phyloP scores from a whole-genome alignment of 2,329 filamentous ascomycete species.

The Sporothrix pseudoabietina region DNA sequence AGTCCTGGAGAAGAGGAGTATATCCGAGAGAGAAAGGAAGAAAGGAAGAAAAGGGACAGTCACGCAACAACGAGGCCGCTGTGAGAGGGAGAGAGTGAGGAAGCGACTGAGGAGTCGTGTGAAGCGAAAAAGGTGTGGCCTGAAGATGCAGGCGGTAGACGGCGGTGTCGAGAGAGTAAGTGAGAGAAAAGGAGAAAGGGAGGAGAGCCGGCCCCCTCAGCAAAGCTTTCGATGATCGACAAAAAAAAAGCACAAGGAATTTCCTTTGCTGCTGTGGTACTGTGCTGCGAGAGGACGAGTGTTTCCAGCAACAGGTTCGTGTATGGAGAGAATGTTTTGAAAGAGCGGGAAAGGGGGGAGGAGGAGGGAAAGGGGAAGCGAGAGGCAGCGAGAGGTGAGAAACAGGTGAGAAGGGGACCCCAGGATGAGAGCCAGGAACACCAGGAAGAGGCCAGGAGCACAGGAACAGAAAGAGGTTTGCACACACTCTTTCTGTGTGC shows the following conservation, averaged over 20 bases:
- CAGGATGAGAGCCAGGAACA: background rate
- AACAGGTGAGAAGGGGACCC: background rate
- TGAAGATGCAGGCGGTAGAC: background rate
- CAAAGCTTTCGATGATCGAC: conserved; percentile 43
- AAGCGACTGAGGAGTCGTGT: background rate
- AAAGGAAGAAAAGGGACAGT: background rate
- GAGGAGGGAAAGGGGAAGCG: conserved; percentile 35
- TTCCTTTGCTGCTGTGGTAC: conserved; percentile 30
- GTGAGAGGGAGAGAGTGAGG: conserved; percentile 6
- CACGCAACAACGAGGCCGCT: background rate
- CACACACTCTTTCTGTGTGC: conserved; percentile 24
- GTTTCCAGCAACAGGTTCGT: conserved; percentile 37
- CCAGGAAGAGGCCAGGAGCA: conserved; percentile 36
- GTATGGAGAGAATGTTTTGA: conserved; percentile 27
- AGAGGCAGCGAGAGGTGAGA: conserved; percentile 23
- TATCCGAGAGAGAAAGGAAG: conserved; percentile 1
- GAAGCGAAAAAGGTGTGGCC: background rate
- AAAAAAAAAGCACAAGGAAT: conserved; percentile 38
- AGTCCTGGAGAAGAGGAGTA: background rate
- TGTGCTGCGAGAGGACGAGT: conserved; percentile 37
- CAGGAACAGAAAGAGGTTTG: conserved; percentile 26
- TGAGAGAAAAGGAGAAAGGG: conserved; percentile 33
- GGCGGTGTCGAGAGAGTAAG: background rate
- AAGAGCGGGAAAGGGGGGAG: conserved; percentile 37
- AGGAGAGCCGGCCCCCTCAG: conserved; percentile 43